Conservation (phyloP, 75 land plant species). For the Sequoia sempervirens region DNA sequence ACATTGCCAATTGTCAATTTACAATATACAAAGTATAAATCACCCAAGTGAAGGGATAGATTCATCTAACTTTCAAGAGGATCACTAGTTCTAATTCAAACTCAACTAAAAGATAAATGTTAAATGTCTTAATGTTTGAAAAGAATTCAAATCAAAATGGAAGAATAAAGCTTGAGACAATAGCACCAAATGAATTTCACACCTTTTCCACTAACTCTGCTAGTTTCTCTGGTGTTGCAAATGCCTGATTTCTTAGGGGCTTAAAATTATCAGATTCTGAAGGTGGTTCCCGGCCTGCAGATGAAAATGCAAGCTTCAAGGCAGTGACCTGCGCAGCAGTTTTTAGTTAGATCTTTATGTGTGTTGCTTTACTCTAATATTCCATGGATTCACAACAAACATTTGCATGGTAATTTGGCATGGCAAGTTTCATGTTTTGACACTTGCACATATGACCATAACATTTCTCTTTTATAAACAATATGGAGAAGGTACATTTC, state of each 20-base stretch:
- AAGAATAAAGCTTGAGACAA: neutral
- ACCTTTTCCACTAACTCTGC: slow-evolving; percentile 87
- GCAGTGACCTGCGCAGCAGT: slow-evolving; percentile 66
- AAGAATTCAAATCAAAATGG: neutral
- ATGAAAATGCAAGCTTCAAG: slow-evolving; percentile 68
- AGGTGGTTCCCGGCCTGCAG: slow-evolving; percentile 42
- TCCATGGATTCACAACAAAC: neutral
- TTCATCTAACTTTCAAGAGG: neutral
- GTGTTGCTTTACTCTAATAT: neutral
- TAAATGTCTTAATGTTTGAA: neutral
- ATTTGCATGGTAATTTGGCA: neutral
- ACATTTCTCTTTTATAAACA: neutral
- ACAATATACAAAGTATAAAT: neutral
- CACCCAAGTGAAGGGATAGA: neutral
- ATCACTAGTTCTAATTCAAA: neutral
- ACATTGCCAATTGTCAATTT: neutral
- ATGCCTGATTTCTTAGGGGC: slow-evolving; percentile 87
- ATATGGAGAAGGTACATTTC: neutral
- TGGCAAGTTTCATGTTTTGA: neutral
- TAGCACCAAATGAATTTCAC: neutral
- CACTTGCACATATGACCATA: neutral
- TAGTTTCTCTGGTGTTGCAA: slow-evolving; percentile 93
- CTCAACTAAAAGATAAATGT: neutral
- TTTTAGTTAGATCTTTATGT: slow-evolving; percentile 1
- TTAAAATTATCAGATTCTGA: slow-evolving; percentile 48